These are phyloP conservation scores for Colletotrichum shisoi DNA, from an alignment of 2,329 filamentous ascomycete genomes.

Conservation along the genomic window DNA sequence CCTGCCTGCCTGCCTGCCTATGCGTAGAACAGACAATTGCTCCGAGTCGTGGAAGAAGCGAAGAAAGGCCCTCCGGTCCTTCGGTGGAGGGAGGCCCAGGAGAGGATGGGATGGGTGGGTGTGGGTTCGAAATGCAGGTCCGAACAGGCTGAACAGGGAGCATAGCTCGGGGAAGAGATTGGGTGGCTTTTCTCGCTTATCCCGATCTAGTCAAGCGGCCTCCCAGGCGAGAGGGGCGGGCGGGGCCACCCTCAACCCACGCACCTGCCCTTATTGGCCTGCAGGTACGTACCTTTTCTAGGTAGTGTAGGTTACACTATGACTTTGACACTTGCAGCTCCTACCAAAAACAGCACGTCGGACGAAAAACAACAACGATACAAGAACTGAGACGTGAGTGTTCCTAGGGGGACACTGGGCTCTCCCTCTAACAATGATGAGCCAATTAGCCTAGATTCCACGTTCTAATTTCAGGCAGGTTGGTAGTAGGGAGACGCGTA, in stretches of 20 bases:
- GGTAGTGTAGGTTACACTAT: neutral
- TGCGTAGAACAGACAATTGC: neutral
- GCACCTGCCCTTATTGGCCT: neutral
- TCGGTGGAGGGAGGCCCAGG: neutral
- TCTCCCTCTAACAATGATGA: too few relatives aligned
- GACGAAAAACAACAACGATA: too few relatives aligned
- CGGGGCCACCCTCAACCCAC: conserved; percentile 11
- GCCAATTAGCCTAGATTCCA: too few relatives aligned
- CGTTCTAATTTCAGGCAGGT: too few relatives aligned
- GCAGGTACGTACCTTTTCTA: neutral
- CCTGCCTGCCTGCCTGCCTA: too few relatives aligned
- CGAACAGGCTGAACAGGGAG: conserved; percentile 16
- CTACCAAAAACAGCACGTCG: too few relatives aligned
- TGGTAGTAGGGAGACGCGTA: too few relatives aligned
- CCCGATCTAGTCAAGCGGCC: neutral
- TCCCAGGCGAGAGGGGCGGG: conserved; percentile 10
- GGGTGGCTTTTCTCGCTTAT: conserved; percentile 17
- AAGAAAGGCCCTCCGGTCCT: conserved; percentile 2
- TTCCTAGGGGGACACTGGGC: too few relatives aligned
- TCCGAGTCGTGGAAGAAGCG: conserved; percentile 5
- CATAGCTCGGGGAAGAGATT: conserved; percentile 30
- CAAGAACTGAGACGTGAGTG: too few relatives aligned
- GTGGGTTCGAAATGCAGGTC: neutral
- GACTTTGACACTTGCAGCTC: neutral
- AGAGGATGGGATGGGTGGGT: too few relatives aligned